phyloP scores from a whole-genome alignment of 179 eudicot genomes.

The Heliamphora pulchella region DNA sequence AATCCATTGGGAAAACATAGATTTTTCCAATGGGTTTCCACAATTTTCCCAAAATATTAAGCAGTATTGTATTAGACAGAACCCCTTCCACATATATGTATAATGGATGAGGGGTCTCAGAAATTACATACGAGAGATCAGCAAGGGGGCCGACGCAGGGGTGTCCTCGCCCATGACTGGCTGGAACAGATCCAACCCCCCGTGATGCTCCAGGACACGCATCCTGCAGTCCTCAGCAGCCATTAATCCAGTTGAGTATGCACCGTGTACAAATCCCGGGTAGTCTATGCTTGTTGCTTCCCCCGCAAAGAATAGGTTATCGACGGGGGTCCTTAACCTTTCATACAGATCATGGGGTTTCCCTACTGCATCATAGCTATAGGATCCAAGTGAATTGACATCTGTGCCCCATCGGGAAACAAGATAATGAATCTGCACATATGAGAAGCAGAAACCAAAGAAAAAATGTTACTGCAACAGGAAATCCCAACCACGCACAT shows the following conservation, averaged over 20 bases:
- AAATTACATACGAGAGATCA: constrained; percentile 66
- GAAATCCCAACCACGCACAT: background rate
- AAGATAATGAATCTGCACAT: constrained; percentile 68
- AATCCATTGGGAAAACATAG: background rate
- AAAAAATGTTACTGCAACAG: background rate
- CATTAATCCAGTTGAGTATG: constrained; percentile 79
- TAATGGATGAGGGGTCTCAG: background rate
- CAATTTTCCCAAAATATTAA: background rate
- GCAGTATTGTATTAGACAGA: background rate
- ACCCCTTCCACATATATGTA: background rate
- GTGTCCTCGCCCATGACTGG: constrained; percentile 68
- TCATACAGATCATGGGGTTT: constrained; percentile 86
- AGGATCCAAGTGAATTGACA: constrained; percentile 75
- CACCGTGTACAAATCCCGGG: constrained; percentile 95
- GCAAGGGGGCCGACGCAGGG: constrained; percentile 50
- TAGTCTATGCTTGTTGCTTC: constrained; percentile 76
- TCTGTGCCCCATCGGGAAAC: constrained; percentile 92
- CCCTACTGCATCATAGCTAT: constrained; percentile 82
- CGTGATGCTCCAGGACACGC: constrained; percentile 90
- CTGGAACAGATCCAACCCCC: constrained; percentile 75
- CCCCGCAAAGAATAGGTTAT: constrained; percentile 92
- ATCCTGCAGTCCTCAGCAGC: constrained; percentile 96
- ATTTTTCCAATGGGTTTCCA: background rate
- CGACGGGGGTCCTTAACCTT: constrained; percentile 75
- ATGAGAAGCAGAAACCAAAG: background rate